These are phyloP conservation scores for Schoenoplectus tabernaemontani DNA, from an alignment of 202 grass and related monocot species.

Conservation along the genomic window DNA sequence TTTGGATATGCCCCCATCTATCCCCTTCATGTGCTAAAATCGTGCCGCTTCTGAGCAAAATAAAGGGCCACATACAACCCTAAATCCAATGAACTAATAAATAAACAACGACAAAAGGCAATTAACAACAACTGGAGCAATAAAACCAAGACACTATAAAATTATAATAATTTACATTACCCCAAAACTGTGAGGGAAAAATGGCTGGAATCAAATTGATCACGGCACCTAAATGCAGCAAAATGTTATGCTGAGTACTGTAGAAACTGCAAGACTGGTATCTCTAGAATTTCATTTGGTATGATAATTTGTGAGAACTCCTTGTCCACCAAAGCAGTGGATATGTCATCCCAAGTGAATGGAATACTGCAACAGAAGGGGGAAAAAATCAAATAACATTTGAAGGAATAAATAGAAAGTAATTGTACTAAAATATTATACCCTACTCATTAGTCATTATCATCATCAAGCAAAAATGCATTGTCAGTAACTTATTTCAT, in stretches of 20 bases:
- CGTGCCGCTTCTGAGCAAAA: not conserved
- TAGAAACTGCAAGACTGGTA: conserved; percentile 63
- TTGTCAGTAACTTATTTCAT: conserved; percentile 21
- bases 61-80: not conserved
- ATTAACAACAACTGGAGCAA: not conserved
- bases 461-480: conserved; percentile 63
- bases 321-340: conserved; percentile 57
- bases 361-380: conserved; percentile 47
- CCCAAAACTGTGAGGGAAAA: not conserved
- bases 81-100: conserved; percentile 12
- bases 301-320: conserved; percentile 56
- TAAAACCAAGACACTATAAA: conserved; percentile 13
- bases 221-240: not conserved
- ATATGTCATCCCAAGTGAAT: conserved; percentile 62
- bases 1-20: not conserved
- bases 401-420: not conserved
- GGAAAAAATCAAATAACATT: not conserved
- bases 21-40: not conserved
- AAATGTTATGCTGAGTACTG: conserved; percentile 21
- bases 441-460: conserved; percentile 57
- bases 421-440: not conserved
- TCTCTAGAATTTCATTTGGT: conserved; percentile 58
- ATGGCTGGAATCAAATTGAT: not conserved
- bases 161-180: conserved; percentile 26
- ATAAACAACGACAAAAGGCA: not conserved